phyloP scores from a whole-genome alignment of 2,329 filamentous ascomycete species.

The Pseudopyricularia cyperi region DNA sequence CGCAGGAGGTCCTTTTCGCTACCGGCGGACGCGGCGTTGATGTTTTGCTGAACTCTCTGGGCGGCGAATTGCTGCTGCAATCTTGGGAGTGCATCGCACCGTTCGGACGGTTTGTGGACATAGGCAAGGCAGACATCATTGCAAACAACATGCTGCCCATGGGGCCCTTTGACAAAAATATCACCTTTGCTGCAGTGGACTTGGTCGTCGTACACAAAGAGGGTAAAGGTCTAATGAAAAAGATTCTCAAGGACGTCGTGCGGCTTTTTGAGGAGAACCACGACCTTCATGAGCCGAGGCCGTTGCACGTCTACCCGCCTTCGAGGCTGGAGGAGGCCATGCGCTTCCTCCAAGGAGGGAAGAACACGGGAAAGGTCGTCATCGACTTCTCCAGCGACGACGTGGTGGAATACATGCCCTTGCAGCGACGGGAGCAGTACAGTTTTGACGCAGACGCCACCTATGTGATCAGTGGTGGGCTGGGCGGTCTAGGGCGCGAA shows the following conservation, averaged over 20 bases:
- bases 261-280: neutral
- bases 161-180: neutral
- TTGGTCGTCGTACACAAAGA: neutral
- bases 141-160: neutral
- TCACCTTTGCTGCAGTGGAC: neutral
- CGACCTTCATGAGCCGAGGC: neutral
- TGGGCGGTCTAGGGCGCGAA: conserved; percentile 22
- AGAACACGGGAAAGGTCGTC: conserved; percentile 3
- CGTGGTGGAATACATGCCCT: neutral
- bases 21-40: neutral
- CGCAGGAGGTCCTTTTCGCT: neutral
- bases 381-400: neutral
- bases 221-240: neutral
- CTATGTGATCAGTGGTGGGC: conserved; percentile 23
- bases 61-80: neutral
- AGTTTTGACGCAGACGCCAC: conserved; percentile 2
- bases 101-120: conserved; percentile 5
- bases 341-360: neutral
- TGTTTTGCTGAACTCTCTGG: neutral
- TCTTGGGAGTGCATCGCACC: neutral
- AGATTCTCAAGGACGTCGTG: neutral
- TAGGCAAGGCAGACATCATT: conserved; percentile 3
- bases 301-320: neutral
- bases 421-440: neutral
- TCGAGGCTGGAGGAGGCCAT: neutral